Evolutionary conservation across 1,284 basidiomycete species (phyloP), one percentile per base, ranked within the genome.

Genomic region (Microbotryum scabiosae): DNA sequence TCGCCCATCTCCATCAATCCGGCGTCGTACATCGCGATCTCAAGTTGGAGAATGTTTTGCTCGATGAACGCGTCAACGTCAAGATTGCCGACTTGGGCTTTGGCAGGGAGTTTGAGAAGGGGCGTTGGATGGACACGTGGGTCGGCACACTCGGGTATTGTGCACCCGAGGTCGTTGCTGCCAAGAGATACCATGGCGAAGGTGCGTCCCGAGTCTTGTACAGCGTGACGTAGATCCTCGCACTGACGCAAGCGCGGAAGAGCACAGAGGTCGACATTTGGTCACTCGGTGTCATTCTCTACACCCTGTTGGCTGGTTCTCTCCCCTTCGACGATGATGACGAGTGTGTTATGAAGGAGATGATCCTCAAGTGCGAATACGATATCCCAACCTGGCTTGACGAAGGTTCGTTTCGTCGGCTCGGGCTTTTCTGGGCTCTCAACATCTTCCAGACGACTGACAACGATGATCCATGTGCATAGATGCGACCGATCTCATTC

Each of bases 241-340:
- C 8, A 18, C 36, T 41, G 10, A 41, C 16, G 1, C 30, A 30
- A 30, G 30, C 30, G 30, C 30, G 30, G 30, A 30, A 30, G 30
- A 30, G 30, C 8, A 30, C 30, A 86, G 91, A 97, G 80, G 91
- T 97, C 51, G 96, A 98, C 72, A 81, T 97, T 30, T 98, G 94
- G 94, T 97, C 96, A 0, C 79, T 97, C 41, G 94, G 94, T 4
- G 83, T 98, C 63, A 97, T 98, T 58, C 79, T 98, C 10, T 97
- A 94, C 74, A 88, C 86, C n/a, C 82, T 97, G 18, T 79, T 97
- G 44, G 93, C 90, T 0, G 94, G 94, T 2, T 89, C 87, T 5
- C 78, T 97, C n/a, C 94, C 94, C 0, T 97, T 97, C 71, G 94
- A 97, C 71, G 90, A 97, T 70, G 96, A 98, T 64, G 87, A 97